Base-by-base conservation (phyloP, 164 flowering plant species). In the Berberis vulgaris region DNA sequence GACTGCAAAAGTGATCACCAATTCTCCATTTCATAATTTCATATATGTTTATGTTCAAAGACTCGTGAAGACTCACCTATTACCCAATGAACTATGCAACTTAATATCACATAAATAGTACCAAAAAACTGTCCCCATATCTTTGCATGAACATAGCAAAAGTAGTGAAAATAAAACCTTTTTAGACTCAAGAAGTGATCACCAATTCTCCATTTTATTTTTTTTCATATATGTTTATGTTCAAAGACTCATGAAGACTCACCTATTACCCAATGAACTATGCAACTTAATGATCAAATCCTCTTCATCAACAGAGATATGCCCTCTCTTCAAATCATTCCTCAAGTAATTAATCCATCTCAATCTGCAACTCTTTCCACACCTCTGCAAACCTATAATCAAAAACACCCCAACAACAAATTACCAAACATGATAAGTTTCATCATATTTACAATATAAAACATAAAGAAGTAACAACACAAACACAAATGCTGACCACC, bases 341-440 rank as follows among this genome's bases (percentile, higher is more conserved):
- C 86, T 88, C 69, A 91, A 72, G 76, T 91, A 91, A 69, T 91
- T 91, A 41, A 91, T 84, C 97, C 97, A 91, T 62, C 97, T 80
- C 59, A 88, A 73, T 63, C 97, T 81, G 76, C 97, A 91, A 67
- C 97, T 91, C 81, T 91, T 91, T 38, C 97, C 97, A 67, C 97
- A 91, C 71, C 97, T 83, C 62, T 83, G 73, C 54, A 91, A 76
- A 4, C 97, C 97, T 89, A 40, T 40, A 61, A 65, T 66, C 55
- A 3, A 41, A 73, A 45, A 41, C 47, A 65, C 47, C 13, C 10
- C 38, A 43, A 43, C 26, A 26, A 26, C 26, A 26, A 26, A 26
- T 26, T 26, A 26, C 26, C 26, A 26, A 26, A 26, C 26, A 26
- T 26, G 26, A 26, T 26, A 0, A 26, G 26, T 26, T 26, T 26